These are phyloP conservation scores for Botrytis elliptica DNA, from an alignment of 2,329 filamentous ascomycete genomes.

Conservation along the genomic window DNA sequence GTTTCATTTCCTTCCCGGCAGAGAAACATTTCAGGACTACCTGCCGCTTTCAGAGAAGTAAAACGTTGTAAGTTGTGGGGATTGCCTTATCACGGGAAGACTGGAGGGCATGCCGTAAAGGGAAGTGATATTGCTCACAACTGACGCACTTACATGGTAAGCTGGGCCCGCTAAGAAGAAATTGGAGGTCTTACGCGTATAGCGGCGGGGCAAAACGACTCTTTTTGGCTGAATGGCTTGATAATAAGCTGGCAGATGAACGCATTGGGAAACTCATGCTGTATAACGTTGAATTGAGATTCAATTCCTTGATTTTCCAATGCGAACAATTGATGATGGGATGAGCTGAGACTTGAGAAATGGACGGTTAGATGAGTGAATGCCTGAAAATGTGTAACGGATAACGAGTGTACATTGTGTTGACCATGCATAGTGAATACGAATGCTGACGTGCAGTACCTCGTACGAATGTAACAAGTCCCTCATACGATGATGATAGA, in stretches of 20 bases:
- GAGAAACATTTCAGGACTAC: not conserved
- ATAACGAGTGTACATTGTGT: not conserved
- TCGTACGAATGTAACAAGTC: not conserved
- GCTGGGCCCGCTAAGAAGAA: not conserved
- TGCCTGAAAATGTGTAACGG: not conserved
- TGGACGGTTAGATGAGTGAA: not conserved
- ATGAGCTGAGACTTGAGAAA: constrained; percentile 20
- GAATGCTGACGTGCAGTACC: constrained; percentile 10
- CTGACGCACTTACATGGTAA: not conserved
- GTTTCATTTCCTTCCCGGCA: not conserved
- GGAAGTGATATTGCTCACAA: not conserved
- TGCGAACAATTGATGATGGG: not conserved
- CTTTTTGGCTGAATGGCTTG: constrained; percentile 1
- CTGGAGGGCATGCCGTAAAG: not conserved
- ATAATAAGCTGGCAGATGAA: constrained; percentile 6
- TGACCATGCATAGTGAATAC: not conserved
- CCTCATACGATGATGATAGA: not conserved
- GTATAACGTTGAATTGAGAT: constrained; percentile 6
- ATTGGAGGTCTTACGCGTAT: not conserved
- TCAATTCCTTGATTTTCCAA: not conserved
- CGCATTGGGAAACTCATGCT: not conserved
- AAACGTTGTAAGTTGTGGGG: constrained; percentile 4
- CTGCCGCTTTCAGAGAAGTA: constrained; percentile 12
- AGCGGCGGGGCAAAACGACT: not conserved
- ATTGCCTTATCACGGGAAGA: constrained; percentile 1